Conservation (phyloP, 345 rosid species). For the Euphorbia peplus region DNA sequence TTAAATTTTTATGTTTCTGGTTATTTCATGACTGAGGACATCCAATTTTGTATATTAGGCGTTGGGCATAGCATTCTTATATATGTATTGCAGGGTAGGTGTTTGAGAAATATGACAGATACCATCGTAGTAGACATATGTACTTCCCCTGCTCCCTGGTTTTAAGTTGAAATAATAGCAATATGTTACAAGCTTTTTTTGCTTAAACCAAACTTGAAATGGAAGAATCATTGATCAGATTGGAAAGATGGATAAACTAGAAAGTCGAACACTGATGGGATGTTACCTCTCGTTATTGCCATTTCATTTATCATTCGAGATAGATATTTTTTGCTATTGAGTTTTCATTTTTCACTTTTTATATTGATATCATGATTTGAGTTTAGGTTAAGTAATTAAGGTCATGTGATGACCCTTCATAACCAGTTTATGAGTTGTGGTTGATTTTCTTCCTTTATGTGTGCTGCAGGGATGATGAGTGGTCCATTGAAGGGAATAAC, state of each 20-base stretch:
- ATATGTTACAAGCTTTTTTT: background rate
- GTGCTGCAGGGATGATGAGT: conserved; percentile 83
- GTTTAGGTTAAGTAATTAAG: background rate
- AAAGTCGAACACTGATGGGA: background rate
- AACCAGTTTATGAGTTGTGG: background rate
- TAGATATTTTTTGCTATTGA: background rate
- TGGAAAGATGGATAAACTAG: background rate
- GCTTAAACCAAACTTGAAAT: background rate
- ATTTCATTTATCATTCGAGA: background rate
- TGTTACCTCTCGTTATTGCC: background rate
- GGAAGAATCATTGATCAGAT: conserved; percentile 1
- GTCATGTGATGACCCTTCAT: background rate
- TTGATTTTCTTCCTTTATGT: conserved; percentile 24
- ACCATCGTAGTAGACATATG: background rate
- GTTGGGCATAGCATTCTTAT: background rate
- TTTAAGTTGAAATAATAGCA: background rate
- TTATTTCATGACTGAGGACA: background rate
- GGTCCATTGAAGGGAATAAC: conserved; percentile 67
- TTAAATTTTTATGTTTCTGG: background rate
- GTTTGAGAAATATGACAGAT: background rate
- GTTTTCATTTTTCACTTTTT: background rate
- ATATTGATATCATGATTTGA: background rate
- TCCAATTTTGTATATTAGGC: background rate
- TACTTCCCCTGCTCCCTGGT: background rate
- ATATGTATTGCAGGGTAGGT: background rate